Evolutionary conservation across 1,284 basidiomycete species (phyloP).

Genomic region (Mycosarcoma mackinlayi): DNA sequence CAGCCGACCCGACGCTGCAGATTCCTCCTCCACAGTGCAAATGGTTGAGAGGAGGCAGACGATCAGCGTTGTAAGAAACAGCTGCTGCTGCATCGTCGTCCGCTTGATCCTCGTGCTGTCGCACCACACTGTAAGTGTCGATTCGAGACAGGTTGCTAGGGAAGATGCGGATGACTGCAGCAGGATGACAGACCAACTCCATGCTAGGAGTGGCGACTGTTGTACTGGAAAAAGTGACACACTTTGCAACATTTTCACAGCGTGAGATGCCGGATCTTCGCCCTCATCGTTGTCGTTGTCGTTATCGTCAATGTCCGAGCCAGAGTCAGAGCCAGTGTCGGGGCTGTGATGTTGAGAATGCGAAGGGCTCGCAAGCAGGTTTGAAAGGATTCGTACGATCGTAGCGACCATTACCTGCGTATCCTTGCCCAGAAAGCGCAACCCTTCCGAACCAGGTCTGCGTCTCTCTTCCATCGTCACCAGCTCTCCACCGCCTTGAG

Average conservation of each 20-base stretch:
- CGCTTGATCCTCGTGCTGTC: conserved; percentile 9
- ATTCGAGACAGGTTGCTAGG: conserved; percentile 4
- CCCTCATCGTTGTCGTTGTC: background rate
- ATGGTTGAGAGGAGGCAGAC: conserved; percentile 74
- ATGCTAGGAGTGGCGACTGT: conserved; percentile 25
- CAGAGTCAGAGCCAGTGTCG: conserved; percentile 9
- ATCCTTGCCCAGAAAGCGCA: conserved; percentile 7
- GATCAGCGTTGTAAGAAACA: conserved; percentile 79
- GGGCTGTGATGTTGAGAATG: background rate
- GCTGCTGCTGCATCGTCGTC: conserved; percentile 7
- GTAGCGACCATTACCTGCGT: conserved; percentile 17
- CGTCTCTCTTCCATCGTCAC: conserved; percentile 16
- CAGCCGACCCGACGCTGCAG: no score
- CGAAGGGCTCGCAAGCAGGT: background rate
- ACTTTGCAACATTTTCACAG: background rate
- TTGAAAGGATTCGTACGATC: background rate
- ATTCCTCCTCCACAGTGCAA: no score
- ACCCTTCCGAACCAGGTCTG: conserved; percentile 20
- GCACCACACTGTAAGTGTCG: conserved; percentile 18
- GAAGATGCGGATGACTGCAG: background rate
- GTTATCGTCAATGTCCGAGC: background rate
- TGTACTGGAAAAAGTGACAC: conserved; percentile 4
- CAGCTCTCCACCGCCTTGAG: background rate
- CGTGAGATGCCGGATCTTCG: no score
- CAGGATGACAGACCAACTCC: conserved; percentile 17